Evolutionary conservation across 129 eudicot genomes (phyloP).

Genomic region (Pseudognaphalium luteoalbum): DNA sequence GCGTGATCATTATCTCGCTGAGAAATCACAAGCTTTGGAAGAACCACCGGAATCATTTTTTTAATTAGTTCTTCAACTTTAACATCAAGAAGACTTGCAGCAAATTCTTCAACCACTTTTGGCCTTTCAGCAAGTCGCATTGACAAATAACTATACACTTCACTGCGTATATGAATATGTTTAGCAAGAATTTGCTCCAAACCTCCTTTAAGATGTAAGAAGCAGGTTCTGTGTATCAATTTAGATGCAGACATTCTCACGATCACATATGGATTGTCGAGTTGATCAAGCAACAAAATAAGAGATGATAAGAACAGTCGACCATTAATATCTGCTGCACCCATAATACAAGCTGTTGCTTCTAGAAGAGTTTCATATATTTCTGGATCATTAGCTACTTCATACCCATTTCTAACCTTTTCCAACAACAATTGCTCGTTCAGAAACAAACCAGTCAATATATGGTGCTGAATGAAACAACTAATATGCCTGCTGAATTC

Average conservation of each 20-base stretch:
- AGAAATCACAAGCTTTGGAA: constrained; percentile 83
- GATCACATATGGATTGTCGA: constrained; percentile 62
- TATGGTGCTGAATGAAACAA: constrained; percentile 63
- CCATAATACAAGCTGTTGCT: constrained; percentile 73
- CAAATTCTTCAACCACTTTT: constrained; percentile 84
- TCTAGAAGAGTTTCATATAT: constrained; percentile 80
- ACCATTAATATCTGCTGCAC: constrained; percentile 57
- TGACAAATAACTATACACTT: constrained; percentile 67
- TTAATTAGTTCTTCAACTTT: constrained; percentile 65
- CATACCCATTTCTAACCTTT: constrained; percentile 68
- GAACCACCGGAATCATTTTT: constrained; percentile 84
- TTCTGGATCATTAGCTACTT: constrained; percentile 68
- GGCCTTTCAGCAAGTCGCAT: constrained; percentile 61
- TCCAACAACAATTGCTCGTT: constrained; percentile 63
- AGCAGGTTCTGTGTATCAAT: constrained; percentile 63
- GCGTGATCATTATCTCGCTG: constrained; percentile 64
- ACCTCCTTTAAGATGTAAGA: constrained; percentile 73
- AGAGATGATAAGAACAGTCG: constrained; percentile 73
- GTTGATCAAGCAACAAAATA: constrained; percentile 77
- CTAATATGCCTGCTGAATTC: constrained; percentile 69
- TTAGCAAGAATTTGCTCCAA: constrained; percentile 60
- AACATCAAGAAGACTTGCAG: constrained; percentile 72
- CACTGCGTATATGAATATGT: constrained; percentile 52
- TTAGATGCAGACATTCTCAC: constrained; percentile 76
- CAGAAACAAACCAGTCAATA: constrained; percentile 54